Base-by-base conservation (phyloP, 345 rosid genomes). In the Citrus reticulata region DNA sequence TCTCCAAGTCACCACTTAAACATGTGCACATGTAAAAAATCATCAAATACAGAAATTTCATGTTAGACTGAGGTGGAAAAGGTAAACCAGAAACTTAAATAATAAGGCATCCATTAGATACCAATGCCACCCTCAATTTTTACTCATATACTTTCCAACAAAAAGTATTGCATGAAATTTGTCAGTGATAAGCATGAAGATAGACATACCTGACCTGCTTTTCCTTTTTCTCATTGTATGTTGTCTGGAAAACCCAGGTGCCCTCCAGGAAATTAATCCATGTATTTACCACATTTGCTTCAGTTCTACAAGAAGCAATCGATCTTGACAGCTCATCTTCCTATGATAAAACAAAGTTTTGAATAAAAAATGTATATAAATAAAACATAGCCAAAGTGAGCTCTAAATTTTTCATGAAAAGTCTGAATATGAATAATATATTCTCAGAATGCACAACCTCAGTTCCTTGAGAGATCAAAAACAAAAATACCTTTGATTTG, bases 321-420 rank as follows among this genome's bases (percentile, higher is more conserved):
- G 97, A 92, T 78, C 88, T 93, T 49, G 91, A 87, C 34, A 93
- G 85, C 88, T 95, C 97, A 74, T 93, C 95, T 88, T 95, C 97
- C 97, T 95, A 82, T 67, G 78, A 73, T 77, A 79, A 81, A 80
- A 32, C 39, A 73, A 57, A 51, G 22, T 75, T 37, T 66, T 68
- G 61, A 17, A 42, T 8, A 22, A 51, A 25, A 29, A n/a, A 55
- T 27, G 27, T 5, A 5, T 13, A 14, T 9, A 9, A 22, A 63
- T 20, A 34, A 62, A 51, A 71, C 29, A 29, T 72, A 40, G 61
- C 51, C 30, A 42, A 25, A 27, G 11, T n/a, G 24, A 16, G 67
- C 14, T 74, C 27, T 42, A 65, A 27, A 42, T 40, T 73, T 69
- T 49, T 11, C 59, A n/a, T 2, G 25, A 29, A 25, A 24, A 51